Conservation (phyloP, 176 grass and related monocot genomes). For the Stipa capillata region DNA sequence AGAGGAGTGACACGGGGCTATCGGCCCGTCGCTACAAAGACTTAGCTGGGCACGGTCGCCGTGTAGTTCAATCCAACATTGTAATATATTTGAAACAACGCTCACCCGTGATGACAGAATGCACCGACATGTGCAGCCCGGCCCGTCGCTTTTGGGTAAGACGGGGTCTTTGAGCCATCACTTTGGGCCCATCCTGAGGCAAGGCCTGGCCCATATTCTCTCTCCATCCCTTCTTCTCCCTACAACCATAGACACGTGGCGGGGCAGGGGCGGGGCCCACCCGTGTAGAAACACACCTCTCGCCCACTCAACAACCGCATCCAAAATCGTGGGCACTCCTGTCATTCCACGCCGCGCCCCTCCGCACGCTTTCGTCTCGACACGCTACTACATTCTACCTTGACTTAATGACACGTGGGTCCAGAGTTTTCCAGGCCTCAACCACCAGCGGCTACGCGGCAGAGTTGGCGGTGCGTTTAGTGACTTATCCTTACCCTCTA, state of each 20-base stretch:
- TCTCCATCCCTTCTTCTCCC: not conserved
- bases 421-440: not conserved
- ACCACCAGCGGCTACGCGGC: not conserved
- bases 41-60: too few species aligned
- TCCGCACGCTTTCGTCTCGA: not conserved
- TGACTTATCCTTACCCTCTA: slow-evolving; percentile 3
- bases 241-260: not conserved
- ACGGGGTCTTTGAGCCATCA: not conserved
- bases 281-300: not conserved
- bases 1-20: too few species aligned
- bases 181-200: not conserved
- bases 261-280: slow-evolving; percentile 1
- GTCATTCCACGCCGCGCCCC: not conserved
- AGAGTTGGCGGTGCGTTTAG: not conserved
- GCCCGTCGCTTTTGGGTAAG: too few species aligned
- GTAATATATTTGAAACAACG: too few species aligned
- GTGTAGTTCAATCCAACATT: too few species aligned
- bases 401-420: not conserved
- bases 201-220: too few species aligned
- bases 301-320: slow-evolving; percentile 26
- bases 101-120: too few species aligned
- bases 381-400: not conserved
- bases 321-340: not conserved
- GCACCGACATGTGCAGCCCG: too few species aligned
- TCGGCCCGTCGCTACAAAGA: too few species aligned